These are phyloP conservation scores for Eucalyptus dawsonii DNA, from an alignment of 345 rosid genomes.

Conservation along the genomic window DNA sequence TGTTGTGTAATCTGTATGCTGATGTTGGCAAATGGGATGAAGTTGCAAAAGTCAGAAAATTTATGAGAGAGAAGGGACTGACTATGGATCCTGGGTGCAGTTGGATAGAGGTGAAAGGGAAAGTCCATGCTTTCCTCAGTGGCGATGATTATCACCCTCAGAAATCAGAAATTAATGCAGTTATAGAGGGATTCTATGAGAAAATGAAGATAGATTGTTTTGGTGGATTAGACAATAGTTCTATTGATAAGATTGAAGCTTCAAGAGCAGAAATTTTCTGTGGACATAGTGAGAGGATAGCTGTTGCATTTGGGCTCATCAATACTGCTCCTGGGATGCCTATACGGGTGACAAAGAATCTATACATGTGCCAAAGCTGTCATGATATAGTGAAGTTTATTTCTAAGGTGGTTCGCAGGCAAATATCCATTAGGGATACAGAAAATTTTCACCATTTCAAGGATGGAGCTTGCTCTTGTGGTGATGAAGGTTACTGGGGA, in stretches of 20 bases:
- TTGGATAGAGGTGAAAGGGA: constrained; percentile 71
- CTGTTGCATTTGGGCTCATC: constrained; percentile 59
- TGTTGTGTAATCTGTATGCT: constrained; percentile 59
- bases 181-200: constrained; percentile 45
- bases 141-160: constrained; percentile 55
- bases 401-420: constrained; percentile 57
- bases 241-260: constrained; percentile 28
- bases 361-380: constrained; percentile 60
- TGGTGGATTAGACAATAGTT: constrained; percentile 14
- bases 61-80: constrained; percentile 54
- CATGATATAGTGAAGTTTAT: constrained; percentile 59
- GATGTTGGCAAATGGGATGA: constrained; percentile 56
- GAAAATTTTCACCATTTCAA: constrained; percentile 70
- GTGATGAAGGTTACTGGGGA: constrained; percentile 37
- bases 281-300: constrained; percentile 80
- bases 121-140: constrained; percentile 72
- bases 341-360: constrained; percentile 73
- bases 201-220: constrained; percentile 38
- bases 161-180: constrained; percentile 36
- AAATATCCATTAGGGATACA: constrained; percentile 70
- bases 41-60: constrained; percentile 49
- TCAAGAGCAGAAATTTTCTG: constrained; percentile 70
- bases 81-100: constrained; percentile 79
- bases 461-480: constrained; percentile 78
- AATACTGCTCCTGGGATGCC: constrained; percentile 66